phyloP scores from a whole-genome alignment of 805 yeast species.

The Sporopachydermia quercuum region DNA sequence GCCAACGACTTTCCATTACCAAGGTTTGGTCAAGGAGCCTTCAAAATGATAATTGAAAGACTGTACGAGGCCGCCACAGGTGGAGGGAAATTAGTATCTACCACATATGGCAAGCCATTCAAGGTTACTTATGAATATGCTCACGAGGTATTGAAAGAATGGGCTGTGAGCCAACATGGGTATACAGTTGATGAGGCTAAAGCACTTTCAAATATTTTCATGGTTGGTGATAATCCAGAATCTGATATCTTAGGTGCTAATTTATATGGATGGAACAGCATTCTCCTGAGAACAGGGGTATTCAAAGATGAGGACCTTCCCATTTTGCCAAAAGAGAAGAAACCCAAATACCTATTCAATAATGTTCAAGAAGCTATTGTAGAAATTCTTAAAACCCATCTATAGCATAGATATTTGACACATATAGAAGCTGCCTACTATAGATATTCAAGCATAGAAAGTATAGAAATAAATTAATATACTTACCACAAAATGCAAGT shows the following conservation, averaged over 20 bases:
- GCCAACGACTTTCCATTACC: constrained; percentile 68
- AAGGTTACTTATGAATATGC: constrained; percentile 73
- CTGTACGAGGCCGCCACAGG: constrained; percentile 40
- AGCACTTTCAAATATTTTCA: constrained; percentile 44
- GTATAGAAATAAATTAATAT: too few species aligned
- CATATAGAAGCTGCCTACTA: too few species aligned
- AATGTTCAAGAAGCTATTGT: constrained; percentile 39
- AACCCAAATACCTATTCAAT: constrained; percentile 35
- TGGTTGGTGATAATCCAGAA: constrained; percentile 97
- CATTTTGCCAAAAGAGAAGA: constrained; percentile 15
- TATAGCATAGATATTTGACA: too few species aligned
- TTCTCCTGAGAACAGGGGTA: constrained; percentile 81
- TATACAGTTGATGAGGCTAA: neutral
- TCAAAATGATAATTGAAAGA: constrained; percentile 45
- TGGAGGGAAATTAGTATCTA: constrained; percentile 33
- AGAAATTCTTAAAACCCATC: constrained; percentile 8
- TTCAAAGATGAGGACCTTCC: constrained; percentile 40
- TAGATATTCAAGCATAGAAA: too few species aligned
- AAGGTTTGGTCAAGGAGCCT: constrained; percentile 87
- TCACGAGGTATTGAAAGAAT: constrained; percentile 46
- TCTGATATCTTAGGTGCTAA: constrained; percentile 87
- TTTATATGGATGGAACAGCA: constrained; percentile 75
- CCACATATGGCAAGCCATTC: constrained; percentile 72
- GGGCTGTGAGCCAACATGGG: constrained; percentile 6
- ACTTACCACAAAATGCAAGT: too few species aligned